Base-by-base conservation (phyloP, 768 basidiomycete genomes). In the Trametes coccinea region DNA sequence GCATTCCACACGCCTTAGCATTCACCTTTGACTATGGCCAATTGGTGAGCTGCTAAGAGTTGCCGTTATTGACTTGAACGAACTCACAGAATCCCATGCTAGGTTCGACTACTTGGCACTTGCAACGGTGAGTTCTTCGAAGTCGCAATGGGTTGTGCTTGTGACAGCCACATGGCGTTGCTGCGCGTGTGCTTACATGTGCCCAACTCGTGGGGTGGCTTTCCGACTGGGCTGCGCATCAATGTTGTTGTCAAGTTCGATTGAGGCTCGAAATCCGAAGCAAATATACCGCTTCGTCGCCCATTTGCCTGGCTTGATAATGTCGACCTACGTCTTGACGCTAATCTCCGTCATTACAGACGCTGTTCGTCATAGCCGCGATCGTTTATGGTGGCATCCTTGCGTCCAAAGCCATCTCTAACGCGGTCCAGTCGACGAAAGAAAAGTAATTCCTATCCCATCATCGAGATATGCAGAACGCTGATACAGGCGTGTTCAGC, bases 371-470 rank as follows among this genome's bases (percentile, higher is more conserved):
- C 14, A 74, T 83, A 60, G 77, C 79, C 33, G 84, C 79, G 0
- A 66, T 78, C 39, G 70, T 85, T 27, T 75, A 82, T 41, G 80
- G 75, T 4, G 66, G 82, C 14, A 44, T 84, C 5, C 74, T 72
- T 53, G 66, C 77, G 22, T 70, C 73, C 2, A 73, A 74, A 48
- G 68, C 72, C 29, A 69, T 85, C 41, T 78, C 81, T 1, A 69
- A 79, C 9, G 74, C 78, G 1, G 67, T 83, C 27, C 71, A 79
- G 55, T 76, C 79, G 1, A 84, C 84, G 0, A 86, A 84, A 72
- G 77, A 82, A 54, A 79, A 77, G 87, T 86, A 67, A 63, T 83
- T 79, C 0, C 7, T 10, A 30, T 17, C 10, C 22, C 22, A 22
- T 22, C 22, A 22, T 22, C 22, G 22, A 22, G 22, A 22, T 22